Base-by-base conservation (phyloP, 1,284 basidiomycete genomes). In the Lentinula novae-zelandiae region DNA sequence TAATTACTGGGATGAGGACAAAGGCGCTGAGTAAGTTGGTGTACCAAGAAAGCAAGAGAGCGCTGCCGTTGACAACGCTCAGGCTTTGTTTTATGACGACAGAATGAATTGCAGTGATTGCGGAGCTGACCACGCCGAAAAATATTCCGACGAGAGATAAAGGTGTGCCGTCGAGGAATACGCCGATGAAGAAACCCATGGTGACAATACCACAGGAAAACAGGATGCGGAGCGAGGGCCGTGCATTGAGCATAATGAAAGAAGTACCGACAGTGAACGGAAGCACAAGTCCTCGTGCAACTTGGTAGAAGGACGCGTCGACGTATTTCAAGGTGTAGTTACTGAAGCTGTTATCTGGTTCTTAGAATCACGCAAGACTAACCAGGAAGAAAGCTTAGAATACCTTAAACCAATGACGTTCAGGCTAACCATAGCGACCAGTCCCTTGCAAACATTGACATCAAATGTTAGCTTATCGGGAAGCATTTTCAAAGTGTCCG, bases 301-400 rank as follows among this genome's bases (percentile, higher is more conserved):
- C 87, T 75, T 93, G 92, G 71, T 95, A 95, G 74, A 95, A 95
- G 0, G 93, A 95, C 5, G 93, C 91, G 63, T 95, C 93, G 67
- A 95, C 93, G 68, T 89, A 92, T 84, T 94, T 91, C 53, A 95
- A 82, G 59, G 92, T 95, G 70, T 90, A 94, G 71, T 95, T 96
- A 76, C 91, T 93, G 73, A 92, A 91, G 67, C 90, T 93, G 70
- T 57, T 52, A 53, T 49, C 20, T 15, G 44, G 13, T 53, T 40
- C 8, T 58, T 49, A 60, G 42, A 20, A 39, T 53, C 38, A n/a
- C 5, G 40, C 31, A 34, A 33, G 20, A 34, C 50, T 46, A 2
- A 39, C 5, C 46, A 6, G 34, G 38, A 53, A 50, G 15, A 34
- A 17, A 40, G 22, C n/a, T 13, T 53, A 3, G 10, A 44, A 67